phyloP scores from a whole-genome alignment of 1,284 basidiomycete genomes.

The Afroboletus lepidellus region DNA sequence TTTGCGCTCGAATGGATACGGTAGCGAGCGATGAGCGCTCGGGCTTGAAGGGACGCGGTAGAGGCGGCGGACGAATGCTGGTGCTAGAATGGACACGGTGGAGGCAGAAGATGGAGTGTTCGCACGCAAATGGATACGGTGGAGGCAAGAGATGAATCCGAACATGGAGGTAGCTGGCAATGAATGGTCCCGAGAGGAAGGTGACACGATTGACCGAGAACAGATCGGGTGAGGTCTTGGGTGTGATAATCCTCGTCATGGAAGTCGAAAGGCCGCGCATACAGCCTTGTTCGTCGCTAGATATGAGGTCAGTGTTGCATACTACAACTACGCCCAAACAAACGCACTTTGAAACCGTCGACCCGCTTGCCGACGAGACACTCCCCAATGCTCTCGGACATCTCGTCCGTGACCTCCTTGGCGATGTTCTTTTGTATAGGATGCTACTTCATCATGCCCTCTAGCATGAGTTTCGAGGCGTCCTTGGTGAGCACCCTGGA shows the following conservation, averaged over 20 bases:
- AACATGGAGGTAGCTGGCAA: no score
- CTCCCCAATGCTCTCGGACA: conserved; percentile 91
- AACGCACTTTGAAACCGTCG: conserved; percentile 81
- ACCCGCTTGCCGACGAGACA: conserved; percentile 89
- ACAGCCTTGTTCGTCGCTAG: conserved; percentile 85
- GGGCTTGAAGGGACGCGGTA: no score
- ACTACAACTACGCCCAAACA: conserved; percentile 3
- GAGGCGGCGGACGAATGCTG: no score
- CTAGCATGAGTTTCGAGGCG: conserved; percentile 86
- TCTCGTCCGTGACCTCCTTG: conserved; percentile 89
- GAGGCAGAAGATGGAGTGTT: no score
- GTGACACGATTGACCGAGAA: conserved; percentile 76
- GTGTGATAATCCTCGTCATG: conserved; percentile 92
- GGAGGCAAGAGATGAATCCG: no score
- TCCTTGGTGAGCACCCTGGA: conserved; percentile 80
- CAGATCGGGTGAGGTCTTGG: conserved; percentile 95
- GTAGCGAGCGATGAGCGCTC: no score
- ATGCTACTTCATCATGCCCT: conserved; percentile 96
- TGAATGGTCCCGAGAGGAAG: no score
- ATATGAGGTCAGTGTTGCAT: conserved; percentile 10
- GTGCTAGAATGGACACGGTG: no score
- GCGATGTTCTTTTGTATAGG: conserved; percentile 99
- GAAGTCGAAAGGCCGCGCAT: conserved; percentile 81
- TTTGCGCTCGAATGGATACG: no score
- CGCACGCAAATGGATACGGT: no score